Conservation (phyloP, 495 filamentous ascomycete species). For the Glonium stellatum region DNA sequence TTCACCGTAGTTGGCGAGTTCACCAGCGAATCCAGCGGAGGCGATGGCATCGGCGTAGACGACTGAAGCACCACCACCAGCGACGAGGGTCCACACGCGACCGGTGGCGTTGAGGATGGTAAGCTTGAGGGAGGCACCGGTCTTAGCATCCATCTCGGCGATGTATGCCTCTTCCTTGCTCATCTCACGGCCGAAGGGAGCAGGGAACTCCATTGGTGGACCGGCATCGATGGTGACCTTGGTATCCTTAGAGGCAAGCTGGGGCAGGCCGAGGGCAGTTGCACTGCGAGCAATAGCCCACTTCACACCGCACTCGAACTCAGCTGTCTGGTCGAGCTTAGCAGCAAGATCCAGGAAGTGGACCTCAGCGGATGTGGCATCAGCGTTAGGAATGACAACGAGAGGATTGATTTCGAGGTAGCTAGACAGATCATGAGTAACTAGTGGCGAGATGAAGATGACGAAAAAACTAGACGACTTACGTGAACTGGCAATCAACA, state of each 20-base stretch:
- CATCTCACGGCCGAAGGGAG: constrained; percentile 96
- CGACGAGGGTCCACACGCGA: constrained; percentile 95
- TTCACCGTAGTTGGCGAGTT: constrained; percentile 99
- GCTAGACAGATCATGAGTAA: constrained; percentile 19
- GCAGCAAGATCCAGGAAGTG: constrained; percentile 98
- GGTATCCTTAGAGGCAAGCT: constrained; percentile 46
- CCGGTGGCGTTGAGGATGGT: constrained; percentile 88
- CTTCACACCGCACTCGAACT: constrained; percentile 98
- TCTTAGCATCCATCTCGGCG: constrained; percentile 97
- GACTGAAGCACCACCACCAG: constrained; percentile 98
- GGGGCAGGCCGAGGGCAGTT: constrained; percentile 70
- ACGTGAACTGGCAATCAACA: constrained; percentile 98
- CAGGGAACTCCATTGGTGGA: constrained; percentile 97
- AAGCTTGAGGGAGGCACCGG: constrained; percentile 95
- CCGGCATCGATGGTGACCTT: constrained; percentile 94
- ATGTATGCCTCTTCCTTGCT: constrained; percentile 99
- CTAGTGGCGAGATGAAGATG: not conserved
- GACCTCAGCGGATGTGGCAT: constrained; percentile 85
- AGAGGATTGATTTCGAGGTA: constrained; percentile 99
- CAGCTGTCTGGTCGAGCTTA: constrained; percentile 97
- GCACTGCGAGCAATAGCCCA: constrained; percentile 93
- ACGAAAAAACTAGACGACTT: constrained; percentile 14
- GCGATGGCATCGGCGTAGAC: constrained; percentile 99
- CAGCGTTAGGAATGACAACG: constrained; percentile 92
- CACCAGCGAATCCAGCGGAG: constrained; percentile 86